Evolutionary conservation across 345 rosid species (phyloP).

Genomic region (Citrus inodora): DNA sequence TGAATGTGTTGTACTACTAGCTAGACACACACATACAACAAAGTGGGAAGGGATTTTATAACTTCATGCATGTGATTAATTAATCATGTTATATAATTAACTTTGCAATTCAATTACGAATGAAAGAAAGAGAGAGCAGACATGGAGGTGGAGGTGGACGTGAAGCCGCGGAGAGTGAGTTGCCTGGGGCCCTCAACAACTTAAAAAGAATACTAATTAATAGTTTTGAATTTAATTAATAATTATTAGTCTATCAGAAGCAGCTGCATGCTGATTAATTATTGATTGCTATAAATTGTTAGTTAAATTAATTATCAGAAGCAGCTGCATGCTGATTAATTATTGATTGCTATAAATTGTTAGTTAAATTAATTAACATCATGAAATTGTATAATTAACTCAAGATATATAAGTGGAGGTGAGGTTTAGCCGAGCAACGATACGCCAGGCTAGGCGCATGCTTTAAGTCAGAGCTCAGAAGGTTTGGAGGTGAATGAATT

Average conservation of each 20-base stretch:
- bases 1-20: neutral
- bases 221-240: too few relatives aligned
- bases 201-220: neutral
- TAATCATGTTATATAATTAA: too few relatives aligned
- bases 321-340: too few relatives aligned
- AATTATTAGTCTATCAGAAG: too few relatives aligned
- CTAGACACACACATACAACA: neutral
- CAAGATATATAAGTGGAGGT: neutral
- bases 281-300: too few relatives aligned
- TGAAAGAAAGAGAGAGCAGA: neutral
- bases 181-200: conserved; percentile 2
- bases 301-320: too few relatives aligned
- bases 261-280: too few relatives aligned
- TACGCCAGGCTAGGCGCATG: neutral
- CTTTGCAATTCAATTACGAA: neutral
- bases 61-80: neutral
- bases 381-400: too few relatives aligned
- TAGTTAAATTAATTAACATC: neutral
- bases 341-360: too few relatives aligned
- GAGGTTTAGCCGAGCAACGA: neutral
- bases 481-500: neutral
- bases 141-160: conserved; percentile 3
- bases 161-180: conserved; percentile 18
- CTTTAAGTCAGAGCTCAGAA: neutral
- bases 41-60: neutral